Evolutionary conservation across 2,329 filamentous ascomycete genomes (phyloP), one percentile per base, ranked within the genome.

Genomic region (Colletotrichum sidae): DNA sequence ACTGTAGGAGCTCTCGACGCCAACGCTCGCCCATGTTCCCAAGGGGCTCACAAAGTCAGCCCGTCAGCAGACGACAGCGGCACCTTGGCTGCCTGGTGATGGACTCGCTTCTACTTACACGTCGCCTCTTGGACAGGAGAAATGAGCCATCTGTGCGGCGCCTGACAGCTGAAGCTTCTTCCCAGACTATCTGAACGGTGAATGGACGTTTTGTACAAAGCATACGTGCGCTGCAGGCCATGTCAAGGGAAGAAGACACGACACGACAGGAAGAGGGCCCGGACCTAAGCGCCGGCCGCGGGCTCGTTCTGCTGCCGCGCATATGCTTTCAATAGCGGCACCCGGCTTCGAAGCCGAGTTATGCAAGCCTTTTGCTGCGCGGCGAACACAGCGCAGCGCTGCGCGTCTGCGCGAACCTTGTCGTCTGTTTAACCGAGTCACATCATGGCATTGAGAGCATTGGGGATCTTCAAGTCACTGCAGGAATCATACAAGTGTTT

Each of bases 301-400:
- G 47, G 17, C 47, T 49, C 47, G 56, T 53, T 34, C 56, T 53
- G 47, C 34, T 41, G 46, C 56, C 56, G 47, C 55, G 46, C 41
- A 46, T 52, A 45, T 53, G 39, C 56, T 45, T 51, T 58, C 46
- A 34, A 51, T 58, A 58, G 55, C n/a, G 55, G 38, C 46, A 45
- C 55, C 38, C 38, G 55, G 55, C 45, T 58, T 13, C 46, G n/a
- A 25, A 25, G 25, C 35, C 34, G 46, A 34, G 17, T 58, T 44
- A 46, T 59, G 46, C 47, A 50, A 38, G 25, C 25, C 33, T 12
- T 34, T 46, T 13, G 38, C 39, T 25, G 25, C 25, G 25, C 49
- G n/a, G 49, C 39, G 15, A 33, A 52, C 56, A 47, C 34, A 53
- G 56, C 56, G 56, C 47, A 12, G 5, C 42, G 47, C 51, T 11